phyloP scores from a whole-genome alignment of 495 filamentous ascomycete species.

The Chaetomium tenue region DNA sequence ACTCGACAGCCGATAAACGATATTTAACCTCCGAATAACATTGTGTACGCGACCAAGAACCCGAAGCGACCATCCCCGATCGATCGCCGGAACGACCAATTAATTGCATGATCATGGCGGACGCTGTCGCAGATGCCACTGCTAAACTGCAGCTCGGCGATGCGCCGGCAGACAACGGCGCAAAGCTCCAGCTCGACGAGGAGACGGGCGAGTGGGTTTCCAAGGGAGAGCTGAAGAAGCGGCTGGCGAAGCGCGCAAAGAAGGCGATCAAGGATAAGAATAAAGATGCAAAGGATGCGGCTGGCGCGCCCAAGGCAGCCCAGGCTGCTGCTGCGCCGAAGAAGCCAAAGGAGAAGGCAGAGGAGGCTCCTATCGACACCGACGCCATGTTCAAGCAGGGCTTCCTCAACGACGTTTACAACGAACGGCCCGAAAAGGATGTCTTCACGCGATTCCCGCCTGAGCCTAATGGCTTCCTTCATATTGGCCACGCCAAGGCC shows the following conservation, averaged over 20 bases:
- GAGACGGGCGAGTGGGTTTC: constrained; percentile 67
- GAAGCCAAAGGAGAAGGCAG: constrained; percentile 44
- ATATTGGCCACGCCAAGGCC: constrained; percentile 87
- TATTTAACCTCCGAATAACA: background rate
- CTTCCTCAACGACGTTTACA: constrained; percentile 77
- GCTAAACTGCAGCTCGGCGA: constrained; percentile 61
- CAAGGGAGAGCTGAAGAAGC: constrained; percentile 66
- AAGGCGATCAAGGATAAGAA: constrained; percentile 54
- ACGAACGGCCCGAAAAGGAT: constrained; percentile 64
- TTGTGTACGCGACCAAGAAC: background rate
- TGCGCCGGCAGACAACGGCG: constrained; percentile 49
- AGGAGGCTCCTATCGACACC: constrained; percentile 57
- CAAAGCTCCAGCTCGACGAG: constrained; percentile 62
- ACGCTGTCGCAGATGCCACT: constrained; percentile 50
- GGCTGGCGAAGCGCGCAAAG: constrained; percentile 59
- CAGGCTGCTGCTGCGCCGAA: constrained; percentile 40
- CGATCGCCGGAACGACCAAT: background rate
- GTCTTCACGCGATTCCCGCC: constrained; percentile 86
- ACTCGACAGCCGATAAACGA: background rate
- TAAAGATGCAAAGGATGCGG: constrained; percentile 32
- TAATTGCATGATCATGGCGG: constrained; percentile 48
- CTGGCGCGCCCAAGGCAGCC: constrained; percentile 15
- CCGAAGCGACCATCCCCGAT: background rate
- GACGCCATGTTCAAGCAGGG: constrained; percentile 81
- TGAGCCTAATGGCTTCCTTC: constrained; percentile 80